Conservation (phyloP, 2,329 filamentous ascomycete genomes). For the Bisporella sp. region DNA sequence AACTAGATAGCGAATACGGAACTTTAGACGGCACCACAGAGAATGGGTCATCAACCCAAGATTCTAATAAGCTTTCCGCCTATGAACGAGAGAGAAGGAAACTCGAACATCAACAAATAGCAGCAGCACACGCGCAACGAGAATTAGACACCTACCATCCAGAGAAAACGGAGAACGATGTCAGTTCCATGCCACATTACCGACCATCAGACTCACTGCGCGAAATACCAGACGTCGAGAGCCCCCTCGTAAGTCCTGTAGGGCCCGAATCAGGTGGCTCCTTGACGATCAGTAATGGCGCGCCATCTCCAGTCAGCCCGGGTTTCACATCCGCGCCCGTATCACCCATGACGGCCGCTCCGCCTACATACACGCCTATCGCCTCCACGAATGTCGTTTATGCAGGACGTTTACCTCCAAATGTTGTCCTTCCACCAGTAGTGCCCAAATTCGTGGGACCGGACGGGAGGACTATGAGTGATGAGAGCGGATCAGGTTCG, state of each 20-base stretch:
- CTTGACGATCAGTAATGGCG: conserved; percentile 6
- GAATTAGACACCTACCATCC: conserved; percentile 26
- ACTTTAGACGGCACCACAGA: conserved; percentile 17
- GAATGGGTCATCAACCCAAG: conserved; percentile 15
- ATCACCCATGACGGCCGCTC: conserved; percentile 14
- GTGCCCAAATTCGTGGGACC: conserved; percentile 24
- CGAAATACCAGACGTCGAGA: conserved; percentile 9
- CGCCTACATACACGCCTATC: conserved; percentile 30
- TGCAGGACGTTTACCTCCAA: conserved; percentile 46
- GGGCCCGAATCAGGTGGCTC: conserved; percentile 5
- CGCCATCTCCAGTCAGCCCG: conserved; percentile 16
- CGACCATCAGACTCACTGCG: conserved; percentile 24
- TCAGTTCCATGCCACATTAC: conserved; percentile 26
- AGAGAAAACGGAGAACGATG: conserved; percentile 22
- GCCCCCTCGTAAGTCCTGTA: conserved; percentile 15
- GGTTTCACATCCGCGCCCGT: conserved; percentile 9
- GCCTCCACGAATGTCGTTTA: conserved; percentile 47
- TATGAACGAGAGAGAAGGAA: conserved; percentile 47
- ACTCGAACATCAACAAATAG: conserved; percentile 42
- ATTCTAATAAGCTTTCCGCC: conserved; percentile 33
- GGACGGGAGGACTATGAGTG: conserved; percentile 17
- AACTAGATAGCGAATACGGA: conserved; percentile 21
- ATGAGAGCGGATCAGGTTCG: conserved; percentile 4
- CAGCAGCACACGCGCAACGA: conserved; percentile 27
- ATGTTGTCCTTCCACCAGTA: conserved; percentile 32